phyloP scores from a whole-genome alignment of 139 green algal species.

The Zygnema circumcarinatum region DNA sequence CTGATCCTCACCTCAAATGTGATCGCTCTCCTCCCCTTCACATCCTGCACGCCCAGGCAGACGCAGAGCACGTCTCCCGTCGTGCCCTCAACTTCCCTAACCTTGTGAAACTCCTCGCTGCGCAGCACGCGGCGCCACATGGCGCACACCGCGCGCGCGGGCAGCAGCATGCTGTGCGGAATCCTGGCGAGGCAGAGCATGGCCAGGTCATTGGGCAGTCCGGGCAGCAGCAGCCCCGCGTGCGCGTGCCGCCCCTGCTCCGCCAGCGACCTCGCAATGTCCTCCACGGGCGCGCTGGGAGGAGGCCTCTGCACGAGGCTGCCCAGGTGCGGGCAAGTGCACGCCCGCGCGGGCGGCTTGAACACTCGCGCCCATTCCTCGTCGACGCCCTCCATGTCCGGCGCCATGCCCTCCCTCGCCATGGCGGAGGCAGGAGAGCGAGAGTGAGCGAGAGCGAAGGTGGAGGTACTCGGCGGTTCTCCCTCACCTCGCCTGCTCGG shows the following conservation, averaged over 20 bases:
- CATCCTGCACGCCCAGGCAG: constrained; percentile 3
- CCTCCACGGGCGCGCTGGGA: neutral
- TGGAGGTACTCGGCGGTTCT: too few species aligned
- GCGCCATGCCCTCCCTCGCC: too few species aligned
- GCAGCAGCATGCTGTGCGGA: neutral
- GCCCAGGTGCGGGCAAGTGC: neutral
- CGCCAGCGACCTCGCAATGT: neutral
- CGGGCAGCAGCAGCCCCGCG: neutral
- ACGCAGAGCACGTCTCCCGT: neutral
- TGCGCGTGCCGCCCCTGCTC: neutral
- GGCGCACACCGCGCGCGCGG: neutral
- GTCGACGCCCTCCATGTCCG: too few species aligned
- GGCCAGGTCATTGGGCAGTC: constrained; percentile 1
- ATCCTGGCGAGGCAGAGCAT: constrained; percentile 3
- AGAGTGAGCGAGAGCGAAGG: too few species aligned
- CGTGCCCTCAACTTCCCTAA: neutral
- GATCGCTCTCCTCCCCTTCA: neutral
- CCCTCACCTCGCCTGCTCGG: too few species aligned
- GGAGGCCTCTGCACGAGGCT: neutral
- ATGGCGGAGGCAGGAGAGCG: too few species aligned
- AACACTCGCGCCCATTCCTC: neutral
- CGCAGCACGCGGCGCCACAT: neutral
- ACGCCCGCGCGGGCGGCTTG: neutral
- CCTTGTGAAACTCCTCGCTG: neutral
- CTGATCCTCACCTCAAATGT: constrained; percentile 19